A percentile compares a stretch with the other conserved stretches of the same genome.
Evolutionary conservation across 257 asterid species (phyloP).

Genomic region (Przewalskia tangutica): DNA sequence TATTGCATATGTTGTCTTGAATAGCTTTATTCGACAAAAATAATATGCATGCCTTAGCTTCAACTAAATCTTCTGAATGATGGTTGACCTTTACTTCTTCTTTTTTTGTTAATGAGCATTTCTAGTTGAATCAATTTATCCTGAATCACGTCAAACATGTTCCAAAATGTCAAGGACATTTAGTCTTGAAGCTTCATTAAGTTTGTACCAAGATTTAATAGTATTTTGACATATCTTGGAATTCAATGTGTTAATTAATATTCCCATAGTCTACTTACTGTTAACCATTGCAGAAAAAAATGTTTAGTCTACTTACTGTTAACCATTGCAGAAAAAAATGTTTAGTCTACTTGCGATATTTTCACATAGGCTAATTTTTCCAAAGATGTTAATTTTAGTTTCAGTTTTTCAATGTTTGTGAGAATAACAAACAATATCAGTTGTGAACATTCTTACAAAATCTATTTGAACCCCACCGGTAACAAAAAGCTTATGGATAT

Average conservation of each 20-base stretch:
- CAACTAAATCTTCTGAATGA: too few relatives aligned
- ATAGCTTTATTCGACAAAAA: neutral
- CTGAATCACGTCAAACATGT: neutral
- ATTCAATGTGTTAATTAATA: neutral
- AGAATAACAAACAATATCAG: neutral
- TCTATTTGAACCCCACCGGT: neutral
- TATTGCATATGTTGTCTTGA: neutral
- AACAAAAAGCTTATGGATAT: neutral
- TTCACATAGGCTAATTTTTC: neutral
- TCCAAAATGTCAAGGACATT: neutral
- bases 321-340: neutral
- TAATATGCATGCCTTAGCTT: neutral
- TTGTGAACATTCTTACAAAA: neutral
- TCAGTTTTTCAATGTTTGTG: neutral
- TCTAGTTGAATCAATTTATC: neutral
- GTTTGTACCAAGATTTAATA: neutral
- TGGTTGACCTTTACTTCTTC: neutral
- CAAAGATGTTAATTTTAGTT: neutral
- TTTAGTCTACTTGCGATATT: neutral
- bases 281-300: neutral
- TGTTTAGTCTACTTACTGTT: neutral
- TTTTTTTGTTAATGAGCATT: neutral
- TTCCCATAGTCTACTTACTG: neutral
- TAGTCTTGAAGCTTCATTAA: neutral
- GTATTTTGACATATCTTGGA: neutral